Percentiles rank a stretch among this genome's conserved stretches.
Conservation (phyloP, 2,329 filamentous ascomycete species). For the Beauveria rudraprayagi region DNA sequence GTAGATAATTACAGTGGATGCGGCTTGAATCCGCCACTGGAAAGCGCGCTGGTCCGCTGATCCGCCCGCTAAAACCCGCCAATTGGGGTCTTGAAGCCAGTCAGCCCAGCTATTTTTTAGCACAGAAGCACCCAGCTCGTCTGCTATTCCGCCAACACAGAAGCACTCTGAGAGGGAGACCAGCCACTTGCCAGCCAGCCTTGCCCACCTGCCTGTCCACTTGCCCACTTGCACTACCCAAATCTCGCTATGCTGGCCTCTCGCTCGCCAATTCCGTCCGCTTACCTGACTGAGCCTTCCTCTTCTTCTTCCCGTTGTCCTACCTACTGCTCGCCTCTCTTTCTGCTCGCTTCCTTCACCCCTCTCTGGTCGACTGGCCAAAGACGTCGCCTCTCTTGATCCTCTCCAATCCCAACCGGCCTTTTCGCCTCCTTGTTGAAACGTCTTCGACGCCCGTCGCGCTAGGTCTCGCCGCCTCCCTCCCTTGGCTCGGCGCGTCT, state of each 20-base stretch:
- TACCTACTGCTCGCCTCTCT: not conserved
- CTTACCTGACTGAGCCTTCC: conserved; percentile 5
- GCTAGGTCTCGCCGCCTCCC: not conserved
- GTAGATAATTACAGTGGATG: conserved; percentile 5
- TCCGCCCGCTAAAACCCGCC: not conserved
- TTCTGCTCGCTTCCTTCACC: conserved; percentile 2
- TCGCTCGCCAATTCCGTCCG: not conserved
- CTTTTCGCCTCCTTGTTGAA: not conserved
- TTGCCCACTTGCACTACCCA: not conserved
- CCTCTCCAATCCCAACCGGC: not conserved
- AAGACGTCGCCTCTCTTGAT: not conserved
- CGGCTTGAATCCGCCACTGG: not conserved
- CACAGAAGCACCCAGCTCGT: too few relatives aligned
- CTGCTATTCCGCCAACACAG: not conserved
- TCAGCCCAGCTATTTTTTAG: not conserved
- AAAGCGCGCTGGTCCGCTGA: not conserved
- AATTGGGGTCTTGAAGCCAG: not conserved
- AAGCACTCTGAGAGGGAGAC: not conserved
- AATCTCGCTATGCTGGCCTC: conserved; percentile 6
- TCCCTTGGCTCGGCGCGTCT: conserved; percentile 10
- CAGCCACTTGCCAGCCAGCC: not conserved
- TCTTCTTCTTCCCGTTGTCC: not conserved
- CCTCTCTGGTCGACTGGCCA: not conserved
- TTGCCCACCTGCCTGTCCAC: not conserved
- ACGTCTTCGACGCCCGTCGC: not conserved